Percentiles rank a stretch among this genome's conserved stretches.
These are phyloP conservation scores for Akanthomyces dipterigenus DNA, from an alignment of 2,329 filamentous ascomycete genomes.

Conservation along the genomic window DNA sequence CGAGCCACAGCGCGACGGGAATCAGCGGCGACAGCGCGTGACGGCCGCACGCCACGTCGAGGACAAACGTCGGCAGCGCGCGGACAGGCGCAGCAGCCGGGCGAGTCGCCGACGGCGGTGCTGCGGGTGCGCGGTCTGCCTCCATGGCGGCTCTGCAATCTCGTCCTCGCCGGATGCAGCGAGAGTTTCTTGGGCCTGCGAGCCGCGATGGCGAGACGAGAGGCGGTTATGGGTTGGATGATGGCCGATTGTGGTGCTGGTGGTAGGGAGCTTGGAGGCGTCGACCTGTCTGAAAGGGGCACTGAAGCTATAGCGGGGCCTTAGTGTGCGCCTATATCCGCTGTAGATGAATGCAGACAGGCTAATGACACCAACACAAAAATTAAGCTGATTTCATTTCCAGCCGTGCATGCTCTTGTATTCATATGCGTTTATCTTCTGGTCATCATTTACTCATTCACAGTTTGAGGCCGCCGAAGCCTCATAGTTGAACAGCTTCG, in stretches of 20 bases:
- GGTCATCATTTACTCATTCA: not conserved
- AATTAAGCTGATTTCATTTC: not conserved
- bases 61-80: slow-evolving; percentile 25
- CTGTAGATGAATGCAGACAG: not conserved
- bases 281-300: slow-evolving; percentile 11
- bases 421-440: no score
- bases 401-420: no score
- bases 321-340: not conserved
- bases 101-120: not conserved
- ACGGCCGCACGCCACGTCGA: slow-evolving; percentile 41
- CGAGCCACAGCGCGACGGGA: slow-evolving; percentile 57
- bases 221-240: not conserved
- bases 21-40: slow-evolving; percentile 44
- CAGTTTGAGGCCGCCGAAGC: not conserved
- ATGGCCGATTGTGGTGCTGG: not conserved
- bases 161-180: not conserved
- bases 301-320: slow-evolving; percentile 1
- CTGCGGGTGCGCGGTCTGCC: slow-evolving; percentile 5
- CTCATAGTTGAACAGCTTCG: slow-evolving; percentile 22
- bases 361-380: not conserved
- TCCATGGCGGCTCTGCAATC: not conserved
- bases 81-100: slow-evolving; percentile 20
- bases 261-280: slow-evolving; percentile 2
- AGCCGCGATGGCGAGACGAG: not conserved
- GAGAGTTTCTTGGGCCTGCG: no score